Percentiles rank a stretch among this genome's conserved stretches.
phyloP scores from a whole-genome alignment of 1,284 basidiomycete genomes.

The Calocybe gambosa region DNA sequence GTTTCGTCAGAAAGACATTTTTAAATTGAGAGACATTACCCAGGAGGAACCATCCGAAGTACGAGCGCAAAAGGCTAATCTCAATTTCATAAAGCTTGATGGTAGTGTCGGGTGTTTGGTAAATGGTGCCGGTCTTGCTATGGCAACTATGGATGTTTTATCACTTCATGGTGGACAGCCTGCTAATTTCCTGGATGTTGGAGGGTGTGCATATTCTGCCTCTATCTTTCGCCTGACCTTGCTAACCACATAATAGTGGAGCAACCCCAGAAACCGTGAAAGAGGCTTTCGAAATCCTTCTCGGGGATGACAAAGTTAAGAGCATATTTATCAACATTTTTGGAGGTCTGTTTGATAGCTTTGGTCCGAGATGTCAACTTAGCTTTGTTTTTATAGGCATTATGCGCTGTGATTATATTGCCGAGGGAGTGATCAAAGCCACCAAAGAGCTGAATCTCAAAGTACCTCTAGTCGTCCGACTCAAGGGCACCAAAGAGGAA shows the following conservation, averaged over 20 bases:
- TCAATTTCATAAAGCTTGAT: constrained; percentile 99
- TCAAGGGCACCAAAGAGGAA: constrained; percentile 95
- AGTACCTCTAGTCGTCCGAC: constrained; percentile 88
- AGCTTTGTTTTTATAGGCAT: constrained; percentile 53
- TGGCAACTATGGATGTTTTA: constrained; percentile 99
- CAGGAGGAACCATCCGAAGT: constrained; percentile 98
- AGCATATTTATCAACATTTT: constrained; percentile 99
- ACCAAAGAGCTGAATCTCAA: constrained; percentile 85
- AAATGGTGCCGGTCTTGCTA: constrained; percentile 97
- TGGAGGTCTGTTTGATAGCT: constrained; percentile 44
- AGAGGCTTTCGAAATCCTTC: constrained; percentile 96
- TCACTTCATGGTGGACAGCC: constrained; percentile 93
- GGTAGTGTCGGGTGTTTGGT: constrained; percentile 97
- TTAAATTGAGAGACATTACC: constrained; percentile 83
- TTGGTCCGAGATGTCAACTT: neutral
- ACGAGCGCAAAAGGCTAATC: constrained; percentile 87
- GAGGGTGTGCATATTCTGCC: constrained; percentile 56
- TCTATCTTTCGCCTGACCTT: neutral
- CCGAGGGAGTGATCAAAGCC: constrained; percentile 97
- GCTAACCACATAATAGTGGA: constrained; percentile 48
- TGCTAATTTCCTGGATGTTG: constrained; percentile 98
- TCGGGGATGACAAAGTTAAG: constrained; percentile 89
- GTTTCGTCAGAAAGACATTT: constrained; percentile 93
- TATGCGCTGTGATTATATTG: constrained; percentile 98
- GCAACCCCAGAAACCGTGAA: constrained; percentile 98